Conservation (phyloP, 108 stramenopile species). For the Pseudonitzschia multiseries region DNA sequence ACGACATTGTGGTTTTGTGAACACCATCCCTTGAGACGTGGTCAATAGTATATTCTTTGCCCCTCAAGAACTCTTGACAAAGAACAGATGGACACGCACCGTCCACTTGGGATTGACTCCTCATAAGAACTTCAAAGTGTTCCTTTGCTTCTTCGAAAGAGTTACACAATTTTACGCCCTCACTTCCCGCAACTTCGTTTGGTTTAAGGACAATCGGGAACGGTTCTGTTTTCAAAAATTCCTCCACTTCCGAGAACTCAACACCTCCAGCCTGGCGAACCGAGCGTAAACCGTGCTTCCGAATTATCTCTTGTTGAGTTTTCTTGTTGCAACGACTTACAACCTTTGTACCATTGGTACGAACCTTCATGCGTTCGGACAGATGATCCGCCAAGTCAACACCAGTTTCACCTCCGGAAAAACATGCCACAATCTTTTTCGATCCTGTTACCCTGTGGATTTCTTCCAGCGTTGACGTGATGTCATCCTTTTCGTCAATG, state of each 20-base stretch:
- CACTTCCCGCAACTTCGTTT: slow-evolving; percentile 82
- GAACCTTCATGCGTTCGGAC: slow-evolving; percentile 68
- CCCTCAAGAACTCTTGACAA: slow-evolving; percentile 87
- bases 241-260: slow-evolving; percentile 71
- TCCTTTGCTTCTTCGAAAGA: slow-evolving; percentile 44
- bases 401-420: slow-evolving; percentile 83
- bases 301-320: slow-evolving; percentile 86
- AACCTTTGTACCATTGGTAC: slow-evolving; percentile 83
- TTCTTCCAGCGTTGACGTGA: slow-evolving; percentile 45
- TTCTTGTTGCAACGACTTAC: slow-evolving; percentile 90
- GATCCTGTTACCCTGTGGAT: slow-evolving; percentile 56
- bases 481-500: slow-evolving; percentile 50
- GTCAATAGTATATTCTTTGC: slow-evolving; percentile 92
- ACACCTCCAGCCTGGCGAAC: slow-evolving; percentile 77
- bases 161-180: slow-evolving; percentile 50
- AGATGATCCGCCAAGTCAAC: slow-evolving; percentile 80
- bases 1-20: slow-evolving; percentile 89
- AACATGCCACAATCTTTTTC: slow-evolving; percentile 65
- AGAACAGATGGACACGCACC: slow-evolving; percentile 74
- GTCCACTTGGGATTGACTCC: slow-evolving; percentile 37
- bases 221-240: slow-evolving; percentile 67
- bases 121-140: slow-evolving; percentile 52
- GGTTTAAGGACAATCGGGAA: slow-evolving; percentile 62
- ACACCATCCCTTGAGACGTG: slow-evolving; percentile 79
- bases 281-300: slow-evolving; percentile 74